phyloP scores from a whole-genome alignment of 73 alveolate genomes.

The Tetrahymena thermophila region DNA sequence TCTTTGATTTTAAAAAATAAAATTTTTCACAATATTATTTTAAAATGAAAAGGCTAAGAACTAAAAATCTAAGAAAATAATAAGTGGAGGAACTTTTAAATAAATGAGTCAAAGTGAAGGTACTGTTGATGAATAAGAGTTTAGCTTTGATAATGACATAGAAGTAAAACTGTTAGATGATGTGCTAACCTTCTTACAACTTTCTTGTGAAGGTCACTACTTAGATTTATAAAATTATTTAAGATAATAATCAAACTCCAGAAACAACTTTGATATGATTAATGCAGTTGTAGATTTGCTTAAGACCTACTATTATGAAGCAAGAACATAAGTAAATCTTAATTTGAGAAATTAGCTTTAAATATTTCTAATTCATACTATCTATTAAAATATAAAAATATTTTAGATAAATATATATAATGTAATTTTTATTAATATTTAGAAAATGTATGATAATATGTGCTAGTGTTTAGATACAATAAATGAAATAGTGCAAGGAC shows the following conservation, averaged over 20 bases:
- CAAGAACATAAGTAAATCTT: not conserved
- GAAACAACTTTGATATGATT: slow-evolving; percentile 39
- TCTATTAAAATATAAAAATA: no score
- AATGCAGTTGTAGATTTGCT: slow-evolving; percentile 33
- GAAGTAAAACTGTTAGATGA: slow-evolving; percentile 13
- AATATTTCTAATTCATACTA: no score
- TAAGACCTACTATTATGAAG: slow-evolving; percentile 15
- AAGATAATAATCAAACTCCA: slow-evolving; percentile 45
- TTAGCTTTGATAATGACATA: slow-evolving; percentile 3
- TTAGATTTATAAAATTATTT: slow-evolving; percentile 34
- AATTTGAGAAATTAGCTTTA: no score
- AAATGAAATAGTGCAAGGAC: slow-evolving; percentile 54
- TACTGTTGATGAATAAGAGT: not conserved
- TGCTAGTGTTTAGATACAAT: slow-evolving; percentile 45
- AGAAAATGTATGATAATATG: slow-evolving; percentile 22
- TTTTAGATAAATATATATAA: no score
- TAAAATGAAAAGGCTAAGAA: not conserved
- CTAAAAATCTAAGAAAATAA: not conserved
- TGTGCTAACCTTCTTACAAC: slow-evolving; percentile 26
- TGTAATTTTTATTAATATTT: not conserved
- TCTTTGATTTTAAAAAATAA: no score
- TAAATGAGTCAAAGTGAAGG: not conserved
- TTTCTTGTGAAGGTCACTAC: slow-evolving; percentile 49
- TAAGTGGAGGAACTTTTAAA: not conserved
- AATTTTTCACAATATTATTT: no score